Conservation (phyloP, 495 filamentous ascomycete genomes). For the Penicillium goetzii region DNA sequence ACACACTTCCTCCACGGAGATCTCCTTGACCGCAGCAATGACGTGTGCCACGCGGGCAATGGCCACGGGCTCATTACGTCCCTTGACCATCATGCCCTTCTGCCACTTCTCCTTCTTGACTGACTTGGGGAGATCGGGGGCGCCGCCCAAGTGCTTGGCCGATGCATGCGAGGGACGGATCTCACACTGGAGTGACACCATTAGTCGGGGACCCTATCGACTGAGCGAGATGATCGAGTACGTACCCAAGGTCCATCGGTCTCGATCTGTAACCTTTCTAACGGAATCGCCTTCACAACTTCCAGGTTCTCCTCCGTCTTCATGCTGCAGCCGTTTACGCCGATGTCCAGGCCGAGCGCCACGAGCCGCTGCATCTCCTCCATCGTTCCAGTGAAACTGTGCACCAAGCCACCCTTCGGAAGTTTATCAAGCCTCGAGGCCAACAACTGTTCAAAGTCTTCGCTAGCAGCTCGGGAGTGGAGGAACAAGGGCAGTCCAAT, state of each 20-base stretch:
- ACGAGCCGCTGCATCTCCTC: conserved; percentile 81
- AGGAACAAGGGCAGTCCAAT: conserved; percentile 86
- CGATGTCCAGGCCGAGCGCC: conserved; percentile 76
- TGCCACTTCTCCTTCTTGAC: conserved; percentile 96
- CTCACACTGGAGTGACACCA: conserved; percentile 47
- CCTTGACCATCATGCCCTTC: conserved; percentile 82
- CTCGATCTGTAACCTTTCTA: conserved; percentile 82
- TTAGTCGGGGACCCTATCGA: background rate
- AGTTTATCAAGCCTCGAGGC: conserved; percentile 55
- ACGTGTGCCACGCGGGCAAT: conserved; percentile 85
- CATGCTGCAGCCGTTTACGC: conserved; percentile 89
- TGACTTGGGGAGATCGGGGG: conserved; percentile 51
- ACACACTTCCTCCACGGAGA: conserved; percentile 76
- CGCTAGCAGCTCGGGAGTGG: conserved; percentile 81
- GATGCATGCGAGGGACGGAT: conserved; percentile 59
- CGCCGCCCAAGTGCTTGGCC: conserved; percentile 50
- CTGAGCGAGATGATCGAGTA: background rate
- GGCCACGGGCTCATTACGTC: conserved; percentile 85
- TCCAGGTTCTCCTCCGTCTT: conserved; percentile 88
- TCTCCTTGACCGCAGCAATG: conserved; percentile 81
- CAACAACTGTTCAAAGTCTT: conserved; percentile 75
- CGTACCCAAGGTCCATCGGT: conserved; percentile 89
- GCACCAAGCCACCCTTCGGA: conserved; percentile 77
- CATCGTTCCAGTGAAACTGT: conserved; percentile 85
- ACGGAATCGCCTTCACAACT: conserved; percentile 74